Evolutionary conservation across 495 filamentous ascomycete genomes (phyloP).

Genomic region (Alectoria sarmentosa): DNA sequence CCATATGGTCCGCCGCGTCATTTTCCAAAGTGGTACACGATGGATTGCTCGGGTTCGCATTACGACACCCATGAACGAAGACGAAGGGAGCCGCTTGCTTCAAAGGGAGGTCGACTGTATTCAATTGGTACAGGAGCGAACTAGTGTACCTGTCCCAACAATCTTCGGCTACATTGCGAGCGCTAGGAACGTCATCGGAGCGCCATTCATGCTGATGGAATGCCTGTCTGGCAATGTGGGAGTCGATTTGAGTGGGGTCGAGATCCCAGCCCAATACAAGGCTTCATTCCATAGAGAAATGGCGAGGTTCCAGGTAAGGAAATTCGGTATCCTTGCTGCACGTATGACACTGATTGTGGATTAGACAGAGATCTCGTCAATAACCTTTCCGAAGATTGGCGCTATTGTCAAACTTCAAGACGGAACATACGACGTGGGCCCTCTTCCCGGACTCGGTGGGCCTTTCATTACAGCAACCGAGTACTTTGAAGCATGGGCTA

Average conservation of each 20-base stretch:
- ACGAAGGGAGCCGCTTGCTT: background rate
- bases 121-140: background rate
- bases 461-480: background rate
- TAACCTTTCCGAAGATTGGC: background rate
- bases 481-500: background rate
- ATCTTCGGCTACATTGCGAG: background rate
- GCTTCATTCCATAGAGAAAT: background rate
- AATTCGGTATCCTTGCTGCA: too few relatives aligned
- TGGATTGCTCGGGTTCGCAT: background rate
- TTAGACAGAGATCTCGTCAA: background rate
- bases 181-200: background rate
- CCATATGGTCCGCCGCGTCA: background rate
- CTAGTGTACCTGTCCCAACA: background rate
- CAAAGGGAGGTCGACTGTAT: background rate
- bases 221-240: background rate
- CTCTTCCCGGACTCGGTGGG: background rate
- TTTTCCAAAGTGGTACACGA: background rate
- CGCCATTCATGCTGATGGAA: slow-evolving; percentile 7
- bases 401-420: background rate
- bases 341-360: too few relatives aligned
- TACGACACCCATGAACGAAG: background rate
- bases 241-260: background rate
- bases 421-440: background rate
- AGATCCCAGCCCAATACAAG: background rate
- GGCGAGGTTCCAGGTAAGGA: background rate